Evolutionary conservation across 2,329 filamentous ascomycete species (phyloP).

Genomic region (Bisporella sp.): DNA sequence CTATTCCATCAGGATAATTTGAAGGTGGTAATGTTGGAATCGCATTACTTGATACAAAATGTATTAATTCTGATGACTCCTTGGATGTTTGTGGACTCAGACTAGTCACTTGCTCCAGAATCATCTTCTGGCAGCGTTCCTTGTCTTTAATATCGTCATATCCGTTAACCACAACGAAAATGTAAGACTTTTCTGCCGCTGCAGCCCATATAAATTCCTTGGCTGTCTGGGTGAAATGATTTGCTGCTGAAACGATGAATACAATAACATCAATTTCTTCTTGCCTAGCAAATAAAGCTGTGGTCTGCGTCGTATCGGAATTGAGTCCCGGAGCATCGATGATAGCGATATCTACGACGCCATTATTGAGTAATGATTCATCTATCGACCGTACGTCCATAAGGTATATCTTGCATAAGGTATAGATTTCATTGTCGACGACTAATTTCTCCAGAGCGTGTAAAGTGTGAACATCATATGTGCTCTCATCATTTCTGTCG

Average conservation of each 20-base stretch:
- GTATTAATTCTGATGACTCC: constrained; percentile 84
- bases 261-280: constrained; percentile 99
- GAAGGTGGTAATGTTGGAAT: constrained; percentile 66
- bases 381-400: constrained; percentile 84
- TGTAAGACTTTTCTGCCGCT: constrained; percentile 93
- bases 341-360: constrained; percentile 93
- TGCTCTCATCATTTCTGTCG: constrained; percentile 85
- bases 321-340: constrained; percentile 96
- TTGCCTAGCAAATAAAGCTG: constrained; percentile 91
- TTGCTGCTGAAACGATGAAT: constrained; percentile 94
- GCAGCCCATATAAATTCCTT: constrained; percentile 96
- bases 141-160: constrained; percentile 94
- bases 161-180: constrained; percentile 98
- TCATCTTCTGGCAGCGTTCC: constrained; percentile 82
- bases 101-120: constrained; percentile 78
- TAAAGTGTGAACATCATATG: constrained; percentile 80
- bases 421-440: constrained; percentile 78
- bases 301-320: constrained; percentile 93
- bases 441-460: constrained; percentile 82
- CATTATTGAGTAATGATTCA: constrained; percentile 92
- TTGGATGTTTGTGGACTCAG: constrained; percentile 93
- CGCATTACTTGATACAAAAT: constrained; percentile 96
- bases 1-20: constrained; percentile 35
- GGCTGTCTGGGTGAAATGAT: constrained; percentile 96
- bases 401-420: constrained; percentile 95